Evolutionary conservation across 1,139 yeast species (phyloP), one percentile per base, ranked within the genome.

Genomic region (Sugiyamaella pinicola): DNA sequence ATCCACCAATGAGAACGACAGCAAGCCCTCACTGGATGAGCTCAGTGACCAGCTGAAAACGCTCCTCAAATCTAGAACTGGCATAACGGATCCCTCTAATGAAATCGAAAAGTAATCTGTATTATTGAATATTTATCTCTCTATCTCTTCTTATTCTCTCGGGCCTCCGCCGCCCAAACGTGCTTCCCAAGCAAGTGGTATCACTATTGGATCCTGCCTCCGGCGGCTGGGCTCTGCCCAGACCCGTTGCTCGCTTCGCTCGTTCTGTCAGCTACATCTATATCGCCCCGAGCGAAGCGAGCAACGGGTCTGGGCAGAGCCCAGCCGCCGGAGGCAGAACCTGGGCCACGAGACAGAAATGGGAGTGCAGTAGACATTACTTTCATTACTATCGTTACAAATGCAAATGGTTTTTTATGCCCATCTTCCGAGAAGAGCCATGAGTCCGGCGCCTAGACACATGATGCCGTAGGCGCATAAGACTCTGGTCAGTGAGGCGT

Each of bases 361-460:
- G 28, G 28, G 9, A 9, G 28, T 24, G 40, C 6, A 31, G 7
- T 31, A 24, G 28, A 24, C 28, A 24, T 24, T 24, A 24, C 6
- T 6, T 4, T 5, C 17, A 13, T 37, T 12, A 37, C 4, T 18
- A 19, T 37, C 34, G 17, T 47, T 31, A 41, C 44, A 49, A 45
- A 29, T 34, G 42, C 42, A 35, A 24, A 22, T 9, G 18, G 24
- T 31, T n/a, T 13, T 13, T 70, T 67, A 88, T n/a, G 95, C 96
- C 96, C 96, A 88, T 68, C 80, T 83, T 55, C 95, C 96, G 53
- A 88, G 74, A 54, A 88, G 74, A 1, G 96, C 95, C 96, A 88
- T 88, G 50, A 87, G 68, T 45, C 87, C 95, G 15, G 90, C 85
- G 55, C 96, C 96, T 57, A 76, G 68, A 64, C 85, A 76, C 82